Conservation (phyloP, 768 basidiomycete genomes). For the Ephemerocybe angulata region DNA sequence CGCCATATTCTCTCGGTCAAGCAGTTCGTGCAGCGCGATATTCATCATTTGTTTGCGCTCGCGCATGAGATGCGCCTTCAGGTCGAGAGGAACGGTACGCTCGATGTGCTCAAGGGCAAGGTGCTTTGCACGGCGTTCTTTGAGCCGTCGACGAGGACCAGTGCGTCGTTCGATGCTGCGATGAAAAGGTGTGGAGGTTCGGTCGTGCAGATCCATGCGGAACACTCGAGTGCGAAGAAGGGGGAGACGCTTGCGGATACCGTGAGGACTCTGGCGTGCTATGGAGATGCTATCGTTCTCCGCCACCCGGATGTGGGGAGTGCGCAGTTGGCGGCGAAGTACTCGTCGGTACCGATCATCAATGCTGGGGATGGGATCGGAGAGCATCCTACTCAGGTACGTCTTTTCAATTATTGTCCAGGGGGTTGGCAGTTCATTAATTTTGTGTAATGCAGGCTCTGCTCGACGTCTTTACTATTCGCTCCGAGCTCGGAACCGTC, state of each 20-base stretch:
- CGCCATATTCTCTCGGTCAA: slow-evolving; percentile 93
- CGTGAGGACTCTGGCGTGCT: slow-evolving; percentile 90
- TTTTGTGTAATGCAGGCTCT: slow-evolving; percentile 52
- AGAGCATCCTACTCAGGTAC: slow-evolving; percentile 93
- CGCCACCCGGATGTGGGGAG: slow-evolving; percentile 94
- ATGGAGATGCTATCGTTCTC: slow-evolving; percentile 91
- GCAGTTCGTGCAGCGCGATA: slow-evolving; percentile 84
- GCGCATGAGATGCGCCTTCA: slow-evolving; percentile 97
- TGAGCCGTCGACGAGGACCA: slow-evolving; percentile 95
- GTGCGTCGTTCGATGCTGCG: slow-evolving; percentile 93
- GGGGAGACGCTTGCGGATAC: slow-evolving; percentile 94
- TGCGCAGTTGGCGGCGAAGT: slow-evolving; percentile 94
- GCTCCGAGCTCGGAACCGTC: slow-evolving; percentile 95
- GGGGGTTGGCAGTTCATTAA: slow-evolving; percentile 6
- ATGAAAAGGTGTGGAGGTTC: slow-evolving; percentile 98
- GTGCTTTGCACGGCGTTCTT: slow-evolving; percentile 93
- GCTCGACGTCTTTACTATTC: slow-evolving; percentile 89
- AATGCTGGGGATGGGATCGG: slow-evolving; percentile 97
- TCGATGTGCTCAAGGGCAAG: slow-evolving; percentile 88
- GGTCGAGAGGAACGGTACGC: slow-evolving; percentile 83
- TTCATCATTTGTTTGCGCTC: slow-evolving; percentile 90
- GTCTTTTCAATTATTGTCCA: slow-evolving; percentile 18
- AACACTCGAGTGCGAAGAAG: slow-evolving; percentile 85
- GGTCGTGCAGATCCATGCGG: slow-evolving; percentile 80
- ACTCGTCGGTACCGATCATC: slow-evolving; percentile 90